Conservation (phyloP, 2,329 filamentous ascomycete genomes). For the Colletotrichum navitas region DNA sequence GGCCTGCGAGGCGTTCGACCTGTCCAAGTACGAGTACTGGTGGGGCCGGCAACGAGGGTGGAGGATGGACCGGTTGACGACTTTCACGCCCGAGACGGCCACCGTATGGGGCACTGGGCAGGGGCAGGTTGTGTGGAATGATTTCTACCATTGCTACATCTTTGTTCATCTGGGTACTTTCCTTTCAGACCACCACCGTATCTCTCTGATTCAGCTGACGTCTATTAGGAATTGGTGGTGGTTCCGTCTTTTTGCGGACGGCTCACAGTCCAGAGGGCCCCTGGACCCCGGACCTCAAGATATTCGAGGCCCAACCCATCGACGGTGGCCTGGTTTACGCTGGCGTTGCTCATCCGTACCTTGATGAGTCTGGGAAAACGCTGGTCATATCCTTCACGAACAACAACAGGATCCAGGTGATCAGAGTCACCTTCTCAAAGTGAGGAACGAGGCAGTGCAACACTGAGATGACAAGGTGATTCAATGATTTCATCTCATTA, state of each 20-base stretch:
- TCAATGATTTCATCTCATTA: too few relatives aligned
- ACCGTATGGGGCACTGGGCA: slow-evolving; percentile 55
- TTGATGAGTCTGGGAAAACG: slow-evolving; percentile 52
- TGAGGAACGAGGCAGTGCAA: neutral
- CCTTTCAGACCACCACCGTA: too few relatives aligned
- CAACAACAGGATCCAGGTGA: slow-evolving; percentile 54
- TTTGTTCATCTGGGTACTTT: slow-evolving; percentile 50
- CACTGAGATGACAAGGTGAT: too few relatives aligned
- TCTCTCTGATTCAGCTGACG: neutral
- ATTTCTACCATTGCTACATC: slow-evolving; percentile 52
- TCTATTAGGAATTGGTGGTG: slow-evolving; percentile 20
- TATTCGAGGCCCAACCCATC: slow-evolving; percentile 52
- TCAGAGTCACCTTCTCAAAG: slow-evolving; percentile 49
- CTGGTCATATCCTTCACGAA: slow-evolving; percentile 56
- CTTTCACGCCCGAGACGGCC: slow-evolving; percentile 53
- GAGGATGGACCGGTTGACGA: slow-evolving; percentile 49
- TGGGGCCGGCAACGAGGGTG: slow-evolving; percentile 55
- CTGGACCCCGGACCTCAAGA: slow-evolving; percentile 52
- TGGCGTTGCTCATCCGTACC: slow-evolving; percentile 54
- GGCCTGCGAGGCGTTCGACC: slow-evolving; percentile 52
- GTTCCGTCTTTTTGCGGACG: slow-evolving; percentile 44
- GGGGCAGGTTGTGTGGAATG: slow-evolving; percentile 54
- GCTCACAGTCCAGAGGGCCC: slow-evolving; percentile 52
- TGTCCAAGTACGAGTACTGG: slow-evolving; percentile 56
- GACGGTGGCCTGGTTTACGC: slow-evolving; percentile 53